Conservation (phyloP, 225 moss, liverwort and hornwort species). For the Thuidium tamariscinum region DNA sequence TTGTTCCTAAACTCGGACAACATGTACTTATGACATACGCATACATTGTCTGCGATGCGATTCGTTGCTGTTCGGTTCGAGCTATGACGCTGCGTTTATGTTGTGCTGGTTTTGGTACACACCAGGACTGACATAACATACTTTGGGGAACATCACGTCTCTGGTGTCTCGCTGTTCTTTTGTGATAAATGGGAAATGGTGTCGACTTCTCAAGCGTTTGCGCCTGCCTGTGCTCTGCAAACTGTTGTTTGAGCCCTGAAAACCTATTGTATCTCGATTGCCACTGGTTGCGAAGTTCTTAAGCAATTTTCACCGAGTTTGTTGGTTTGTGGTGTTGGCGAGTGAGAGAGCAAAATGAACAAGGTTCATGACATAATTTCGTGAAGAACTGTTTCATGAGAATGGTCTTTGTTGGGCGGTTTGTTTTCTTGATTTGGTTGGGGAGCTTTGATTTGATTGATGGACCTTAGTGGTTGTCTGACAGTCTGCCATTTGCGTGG, state of each 20-base stretch:
- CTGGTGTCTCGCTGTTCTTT: background rate
- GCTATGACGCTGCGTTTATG: background rate
- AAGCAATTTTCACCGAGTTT: background rate
- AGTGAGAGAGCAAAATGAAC: background rate
- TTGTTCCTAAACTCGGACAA: conserved; percentile 14
- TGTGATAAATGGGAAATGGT: conserved; percentile 4
- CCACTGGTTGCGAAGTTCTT: background rate
- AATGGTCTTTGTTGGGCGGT: conserved; percentile 3
- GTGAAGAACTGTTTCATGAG: background rate
- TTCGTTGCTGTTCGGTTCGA: background rate
- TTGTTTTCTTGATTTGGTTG: conserved; percentile 9
- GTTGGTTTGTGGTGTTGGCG: background rate
- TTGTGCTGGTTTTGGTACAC: conserved; percentile 14
- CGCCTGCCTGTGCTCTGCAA: background rate
- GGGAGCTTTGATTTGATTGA: conserved; percentile 25
- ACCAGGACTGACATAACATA: conserved; percentile 16
- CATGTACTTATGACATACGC: background rate
- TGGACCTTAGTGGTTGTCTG: conserved; percentile 73
- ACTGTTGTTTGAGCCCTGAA: background rate
- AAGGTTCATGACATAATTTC: conserved; percentile 2
- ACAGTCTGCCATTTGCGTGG: conserved; percentile 94
- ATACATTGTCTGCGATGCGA: background rate
- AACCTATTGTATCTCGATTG: background rate
- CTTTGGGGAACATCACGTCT: background rate
- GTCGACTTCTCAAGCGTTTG: background rate